Percentiles rank a stretch among this genome's conserved stretches.
These are phyloP conservation scores for Isochrysis galbana DNA, from an alignment of 78 protist species.

Conservation along the genomic window DNA sequence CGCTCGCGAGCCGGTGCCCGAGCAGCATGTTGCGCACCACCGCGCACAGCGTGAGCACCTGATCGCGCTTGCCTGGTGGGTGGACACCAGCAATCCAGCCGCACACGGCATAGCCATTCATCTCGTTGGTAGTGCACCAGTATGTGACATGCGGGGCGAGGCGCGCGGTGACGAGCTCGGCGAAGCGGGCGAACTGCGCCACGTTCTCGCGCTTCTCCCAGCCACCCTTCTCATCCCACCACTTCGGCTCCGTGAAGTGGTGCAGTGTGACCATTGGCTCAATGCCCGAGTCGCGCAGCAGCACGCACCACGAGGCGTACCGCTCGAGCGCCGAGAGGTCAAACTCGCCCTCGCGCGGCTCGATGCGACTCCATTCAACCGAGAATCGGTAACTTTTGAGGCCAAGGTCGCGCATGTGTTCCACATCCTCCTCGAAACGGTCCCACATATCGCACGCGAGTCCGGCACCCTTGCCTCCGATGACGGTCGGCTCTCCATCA, in stretches of 20 bases:
- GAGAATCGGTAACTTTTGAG: neutral
- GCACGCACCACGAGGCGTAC: neutral
- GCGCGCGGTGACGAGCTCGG: neutral
- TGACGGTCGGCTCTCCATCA: neutral
- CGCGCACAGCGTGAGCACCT: neutral
- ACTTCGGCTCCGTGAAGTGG: constrained; percentile 38
- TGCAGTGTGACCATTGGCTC: constrained; percentile 42
- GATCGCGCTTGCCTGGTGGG: constrained; percentile 33
- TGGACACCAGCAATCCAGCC: neutral
- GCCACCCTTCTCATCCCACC: constrained; percentile 24
- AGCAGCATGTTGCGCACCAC: neutral
- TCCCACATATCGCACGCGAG: constrained; percentile 7
- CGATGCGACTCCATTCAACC: constrained; percentile 31
- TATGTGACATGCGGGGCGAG: neutral
- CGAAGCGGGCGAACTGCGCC: neutral
- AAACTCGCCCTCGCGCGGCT: neutral
- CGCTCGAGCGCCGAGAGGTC: neutral
- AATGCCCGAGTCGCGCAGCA: neutral
- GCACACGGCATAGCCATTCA: neutral
- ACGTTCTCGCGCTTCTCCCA: neutral
- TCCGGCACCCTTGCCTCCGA: neutral
- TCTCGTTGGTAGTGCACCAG: constrained; percentile 52
- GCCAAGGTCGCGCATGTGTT: neutral
- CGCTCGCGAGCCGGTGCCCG: neutral
- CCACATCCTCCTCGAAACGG: constrained; percentile 10